Percentiles rank a stretch among this genome's conserved stretches.
Conservation (phyloP, 148 eudicot species). For the Silene uniflora region DNA sequence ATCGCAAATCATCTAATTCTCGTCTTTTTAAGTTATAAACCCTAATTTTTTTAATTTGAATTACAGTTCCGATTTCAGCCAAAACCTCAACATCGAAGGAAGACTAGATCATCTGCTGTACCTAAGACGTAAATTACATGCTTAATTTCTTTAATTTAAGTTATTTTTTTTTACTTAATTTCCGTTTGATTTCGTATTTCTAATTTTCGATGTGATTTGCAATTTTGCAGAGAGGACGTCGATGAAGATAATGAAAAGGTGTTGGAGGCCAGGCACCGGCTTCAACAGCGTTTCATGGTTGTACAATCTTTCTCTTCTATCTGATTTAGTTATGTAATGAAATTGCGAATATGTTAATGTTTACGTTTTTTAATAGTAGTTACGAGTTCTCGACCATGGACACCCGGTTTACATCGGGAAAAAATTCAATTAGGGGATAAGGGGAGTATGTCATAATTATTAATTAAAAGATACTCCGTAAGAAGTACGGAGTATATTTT, state of each 20-base stretch:
- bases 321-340: too few relatives aligned
- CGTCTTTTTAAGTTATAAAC: background rate
- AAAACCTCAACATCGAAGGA: conserved; percentile 35
- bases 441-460: too few relatives aligned
- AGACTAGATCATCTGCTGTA: conserved; percentile 10
- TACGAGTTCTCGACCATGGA: too few relatives aligned
- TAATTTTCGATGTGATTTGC: background rate
- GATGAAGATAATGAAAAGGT: conserved; percentile 18
- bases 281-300: conserved; percentile 6
- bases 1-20: background rate
- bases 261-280: background rate
- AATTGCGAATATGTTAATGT: too few relatives aligned
- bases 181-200: background rate
- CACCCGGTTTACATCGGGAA: too few relatives aligned
- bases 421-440: too few relatives aligned
- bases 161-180: background rate
- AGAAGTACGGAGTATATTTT: too few relatives aligned
- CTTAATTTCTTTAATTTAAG: background rate
- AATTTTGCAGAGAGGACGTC: conserved; percentile 33
- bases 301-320: background rate
- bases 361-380: too few relatives aligned
- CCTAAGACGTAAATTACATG: conserved; percentile 24
- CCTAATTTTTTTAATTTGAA: background rate
- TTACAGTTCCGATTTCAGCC: conserved; percentile 39
- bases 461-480: too few relatives aligned